Evolutionary conservation across 257 asterid genomes (phyloP), one percentile per base, ranked within the genome.

Genomic region (Parsonsia alboflavescens): DNA sequence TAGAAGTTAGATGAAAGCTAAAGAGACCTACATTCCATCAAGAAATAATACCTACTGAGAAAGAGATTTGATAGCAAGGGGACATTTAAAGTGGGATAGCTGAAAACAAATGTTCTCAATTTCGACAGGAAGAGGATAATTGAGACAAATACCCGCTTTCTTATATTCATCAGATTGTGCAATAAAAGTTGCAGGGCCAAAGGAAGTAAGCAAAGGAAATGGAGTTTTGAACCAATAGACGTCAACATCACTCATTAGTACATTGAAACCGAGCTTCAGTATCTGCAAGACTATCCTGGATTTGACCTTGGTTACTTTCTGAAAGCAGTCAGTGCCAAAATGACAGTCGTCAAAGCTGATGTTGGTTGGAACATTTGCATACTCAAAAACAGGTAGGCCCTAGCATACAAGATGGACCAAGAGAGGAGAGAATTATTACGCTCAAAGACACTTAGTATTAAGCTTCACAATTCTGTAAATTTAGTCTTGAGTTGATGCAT

Each of bases 161-260:
- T 87, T 88, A 83, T 83, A 90, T 80, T 95, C 97, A 80, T 95
- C 99, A 28, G 99, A 95, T 70, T 92, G 99, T 33, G 93, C 97
- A 26, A 84, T 91, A 19, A 94, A 89, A 82, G 87, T 87, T 56
- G 82, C 86, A 72, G 96, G 91, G 62, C 96, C 96, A 68, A 92
- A 90, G 58, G 96, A 89, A 67, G 79, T 86, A 70, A 92, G 96
- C 72, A 88, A 85, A 70, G 84, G 80, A 72, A 92, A 82, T 67
- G 98, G 97, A 88, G 89, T 89, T 82, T 77, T 81, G 78, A 85
- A 85, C 89, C 89, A 85, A 57, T 80, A 85, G 45, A 85, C 68
- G 30, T 83, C 89, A 72, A 83, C 89, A 83, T 85, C 87, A 7
- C 89, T 85, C 84, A 85, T 73, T 8, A 85, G 78, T 46, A 83